Evolutionary conservation across 2,329 filamentous ascomycete genomes (phyloP), one percentile per base, ranked within the genome.

Genomic region (Neobulgaria alba): DNA sequence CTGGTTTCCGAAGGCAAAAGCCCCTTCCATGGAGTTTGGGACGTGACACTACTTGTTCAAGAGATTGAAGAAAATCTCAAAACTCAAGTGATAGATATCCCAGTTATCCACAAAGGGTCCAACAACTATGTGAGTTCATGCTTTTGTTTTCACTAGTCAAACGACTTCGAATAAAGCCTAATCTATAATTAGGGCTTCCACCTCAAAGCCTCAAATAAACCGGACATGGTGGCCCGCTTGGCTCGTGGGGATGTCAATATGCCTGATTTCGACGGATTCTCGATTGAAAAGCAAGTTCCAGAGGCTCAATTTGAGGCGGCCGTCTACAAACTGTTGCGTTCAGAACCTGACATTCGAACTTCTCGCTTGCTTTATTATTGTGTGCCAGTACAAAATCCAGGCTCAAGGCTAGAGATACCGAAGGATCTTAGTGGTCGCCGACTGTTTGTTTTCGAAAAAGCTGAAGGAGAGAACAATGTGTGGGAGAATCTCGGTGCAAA

Each of bases 291-390:
- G 33, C 41, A 44, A 42, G 41, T 47, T 29, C 21, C 33, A 15
- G 45, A 52, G 21, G 49, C 38, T 21, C 31, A 47, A 19, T 53
- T 52, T 33, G 49, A 53, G 41, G 43, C 32, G 33, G 47, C 42
- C 5, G 39, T 40, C 5, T 50, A 52, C 46, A 21, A 42, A 18
- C 36, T 50, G 18, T 42, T 49, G 30, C 42, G 30, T 10, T 43
- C 42, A 12, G 35, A 53, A 42, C 43, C 43, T 9, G 18, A 18
- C 7, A 50, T 52, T 32, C 31, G 33, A 19, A 32, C 42, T 23
- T 51, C 51, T 15, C 47, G 35, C 21, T 40, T 53, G 15, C 43
- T 51, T 32, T 50, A 53, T 33, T 29, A 47, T 33, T 49, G 51
- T 21, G 34, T 45, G 10, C 45, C 49, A 15, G 29, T 42, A 29